A percentile compares a stretch with the other conserved stretches of the same genome.
Conservation (phyloP, 2,329 filamentous ascomycete genomes). For the Aspergillus tamarii region DNA sequence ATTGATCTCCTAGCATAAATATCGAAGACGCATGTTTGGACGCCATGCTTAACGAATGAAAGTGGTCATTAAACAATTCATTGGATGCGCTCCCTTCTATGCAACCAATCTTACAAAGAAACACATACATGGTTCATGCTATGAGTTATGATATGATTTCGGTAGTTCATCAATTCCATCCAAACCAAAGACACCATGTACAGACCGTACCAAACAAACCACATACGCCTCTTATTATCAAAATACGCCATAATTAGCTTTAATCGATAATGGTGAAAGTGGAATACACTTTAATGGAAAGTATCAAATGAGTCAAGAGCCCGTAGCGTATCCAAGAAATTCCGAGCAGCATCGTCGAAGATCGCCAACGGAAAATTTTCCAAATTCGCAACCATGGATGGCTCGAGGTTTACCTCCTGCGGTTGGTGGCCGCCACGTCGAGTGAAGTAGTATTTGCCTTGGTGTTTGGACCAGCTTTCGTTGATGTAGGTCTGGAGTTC, state of each 20-base stretch:
- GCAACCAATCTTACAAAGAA: background rate
- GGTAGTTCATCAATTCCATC: background rate
- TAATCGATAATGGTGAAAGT: background rate
- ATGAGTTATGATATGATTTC: background rate
- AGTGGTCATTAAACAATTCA: background rate
- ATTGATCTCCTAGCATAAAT: background rate
- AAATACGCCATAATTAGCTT: background rate
- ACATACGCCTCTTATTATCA: background rate
- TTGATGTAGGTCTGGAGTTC: constrained; percentile 50
- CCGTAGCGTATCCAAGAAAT: constrained; percentile 16
- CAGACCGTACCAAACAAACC: background rate
- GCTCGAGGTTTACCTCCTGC: constrained; percentile 48
- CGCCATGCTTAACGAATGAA: background rate
- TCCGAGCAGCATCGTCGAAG: constrained; percentile 27
- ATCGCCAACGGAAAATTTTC: constrained; percentile 22
- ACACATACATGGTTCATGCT: background rate
- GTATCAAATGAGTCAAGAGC: constrained; percentile 19
- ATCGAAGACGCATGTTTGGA: background rate
- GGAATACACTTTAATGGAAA: background rate
- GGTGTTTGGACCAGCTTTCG: constrained; percentile 51
- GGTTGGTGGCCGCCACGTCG: constrained; percentile 46
- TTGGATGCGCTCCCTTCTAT: background rate
- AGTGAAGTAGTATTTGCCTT: constrained; percentile 51
- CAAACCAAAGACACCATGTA: background rate
- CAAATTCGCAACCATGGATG: constrained; percentile 24